Evolutionary conservation across 306 rosid species (phyloP).

Genomic region (Cucumis sativus): Cucumber_9930_V3 NC_026658.2:8668001-8668500

Average conservation of each 20-base stretch:
- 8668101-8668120: slow-evolving; percentile 39
- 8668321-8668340: not conserved
- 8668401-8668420: not conserved
- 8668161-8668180: not conserved
- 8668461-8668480: not conserved
- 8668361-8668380: not conserved
- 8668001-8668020: slow-evolving; percentile 43
- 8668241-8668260: not conserved
- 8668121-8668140: slow-evolving; percentile 22
- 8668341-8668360: not conserved
- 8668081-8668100: slow-evolving; percentile 43
- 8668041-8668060: slow-evolving; percentile 35
- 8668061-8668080: slow-evolving; percentile 57
- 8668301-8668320: not conserved
- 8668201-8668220: not conserved
- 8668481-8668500: not conserved
- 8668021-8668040: slow-evolving; percentile 33
- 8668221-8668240: not conserved
- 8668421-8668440: not conserved
- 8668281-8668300: not conserved
- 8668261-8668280: not conserved
- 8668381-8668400: not conserved
- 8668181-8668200: not conserved
- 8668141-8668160: not conserved
- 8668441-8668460: not conserved